phyloP scores from a whole-genome alignment of 176 grass and related monocot genomes.

The Ensete glaucum region DNA sequence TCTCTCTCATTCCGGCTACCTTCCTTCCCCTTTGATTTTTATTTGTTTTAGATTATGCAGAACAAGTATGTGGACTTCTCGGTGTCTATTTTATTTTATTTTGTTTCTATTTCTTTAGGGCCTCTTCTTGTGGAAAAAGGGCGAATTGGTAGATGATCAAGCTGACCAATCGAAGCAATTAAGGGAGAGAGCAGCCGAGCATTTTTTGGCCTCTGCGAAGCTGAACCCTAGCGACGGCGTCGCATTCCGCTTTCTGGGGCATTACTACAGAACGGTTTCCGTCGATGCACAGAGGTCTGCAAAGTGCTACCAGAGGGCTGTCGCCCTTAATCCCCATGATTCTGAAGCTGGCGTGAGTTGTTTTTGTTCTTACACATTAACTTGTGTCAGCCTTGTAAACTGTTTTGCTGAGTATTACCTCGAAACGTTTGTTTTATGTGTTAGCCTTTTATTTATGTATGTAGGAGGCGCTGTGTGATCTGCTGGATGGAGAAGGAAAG shows the following conservation, averaged over 20 bases:
- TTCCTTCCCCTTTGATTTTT: not conserved
- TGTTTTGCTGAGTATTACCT: slow-evolving; percentile 3
- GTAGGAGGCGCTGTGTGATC: slow-evolving; percentile 67
- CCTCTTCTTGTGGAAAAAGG: slow-evolving; percentile 49
- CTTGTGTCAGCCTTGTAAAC: slow-evolving; percentile 16
- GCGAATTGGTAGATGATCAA: slow-evolving; percentile 25
- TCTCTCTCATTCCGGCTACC: not conserved
- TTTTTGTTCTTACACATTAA: slow-evolving; percentile 1
- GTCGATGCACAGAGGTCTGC: slow-evolving; percentile 44
- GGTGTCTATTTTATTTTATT: not conserved
- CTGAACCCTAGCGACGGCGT: slow-evolving; percentile 62
- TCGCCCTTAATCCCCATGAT: slow-evolving; percentile 52
- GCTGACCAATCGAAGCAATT: slow-evolving; percentile 14
- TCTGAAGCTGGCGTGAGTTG: slow-evolving; percentile 59
- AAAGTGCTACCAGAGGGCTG: slow-evolving; percentile 76
- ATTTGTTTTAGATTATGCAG: too few species aligned
- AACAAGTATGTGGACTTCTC: not conserved
- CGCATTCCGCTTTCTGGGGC: slow-evolving; percentile 65
- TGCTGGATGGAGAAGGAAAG: slow-evolving; percentile 78
- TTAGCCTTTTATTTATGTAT: not conserved
- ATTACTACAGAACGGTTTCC: slow-evolving; percentile 41
- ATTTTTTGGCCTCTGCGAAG: slow-evolving; percentile 76
- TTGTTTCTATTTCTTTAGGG: slow-evolving; percentile 28
- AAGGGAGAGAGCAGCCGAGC: slow-evolving; percentile 46
- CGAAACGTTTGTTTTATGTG: not conserved